These are phyloP conservation scores for Nannochloris sp. DNA, from an alignment of 139 green algal species.

Conservation along the genomic window DNA sequence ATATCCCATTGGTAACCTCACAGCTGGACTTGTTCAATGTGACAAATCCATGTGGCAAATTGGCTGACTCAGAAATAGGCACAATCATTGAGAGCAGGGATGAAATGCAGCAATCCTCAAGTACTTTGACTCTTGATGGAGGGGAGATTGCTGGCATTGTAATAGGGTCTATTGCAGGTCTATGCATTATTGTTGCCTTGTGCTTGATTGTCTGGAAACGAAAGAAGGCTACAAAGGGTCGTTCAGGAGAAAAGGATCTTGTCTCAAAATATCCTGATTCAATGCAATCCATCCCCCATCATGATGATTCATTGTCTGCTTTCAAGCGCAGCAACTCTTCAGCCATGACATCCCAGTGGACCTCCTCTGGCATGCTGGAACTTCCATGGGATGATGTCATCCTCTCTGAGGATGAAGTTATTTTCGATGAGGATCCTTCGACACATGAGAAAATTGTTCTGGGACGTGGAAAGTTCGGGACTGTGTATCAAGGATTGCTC, in stretches of 20 bases:
- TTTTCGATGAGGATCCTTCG: background rate
- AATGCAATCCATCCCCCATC: too few relatives aligned
- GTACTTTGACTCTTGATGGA: background rate
- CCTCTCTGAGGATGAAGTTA: background rate
- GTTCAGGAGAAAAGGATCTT: background rate
- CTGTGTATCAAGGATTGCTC: conserved; percentile 5
- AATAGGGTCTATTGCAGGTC: background rate
- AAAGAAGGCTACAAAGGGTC: background rate
- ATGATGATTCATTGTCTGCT: too few relatives aligned
- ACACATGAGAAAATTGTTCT: background rate
- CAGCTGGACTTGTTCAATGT: background rate
- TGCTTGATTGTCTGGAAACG: background rate
- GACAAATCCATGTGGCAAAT: background rate
- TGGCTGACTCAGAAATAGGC: background rate
- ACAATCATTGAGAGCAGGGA: too few relatives aligned
- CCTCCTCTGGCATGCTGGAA: background rate
- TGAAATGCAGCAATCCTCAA: too few relatives aligned
- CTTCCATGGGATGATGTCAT: background rate
- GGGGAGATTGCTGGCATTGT: background rate
- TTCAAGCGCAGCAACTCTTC: background rate
- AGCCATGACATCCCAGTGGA: background rate
- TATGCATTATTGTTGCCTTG: background rate
- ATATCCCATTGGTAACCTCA: background rate
- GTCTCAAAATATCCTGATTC: too few relatives aligned
- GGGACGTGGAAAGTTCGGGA: conserved; percentile 3